These are phyloP conservation scores for Zizania latifolia DNA, from an alignment of 176 grass and related monocot genomes.

Conservation along the genomic window DNA sequence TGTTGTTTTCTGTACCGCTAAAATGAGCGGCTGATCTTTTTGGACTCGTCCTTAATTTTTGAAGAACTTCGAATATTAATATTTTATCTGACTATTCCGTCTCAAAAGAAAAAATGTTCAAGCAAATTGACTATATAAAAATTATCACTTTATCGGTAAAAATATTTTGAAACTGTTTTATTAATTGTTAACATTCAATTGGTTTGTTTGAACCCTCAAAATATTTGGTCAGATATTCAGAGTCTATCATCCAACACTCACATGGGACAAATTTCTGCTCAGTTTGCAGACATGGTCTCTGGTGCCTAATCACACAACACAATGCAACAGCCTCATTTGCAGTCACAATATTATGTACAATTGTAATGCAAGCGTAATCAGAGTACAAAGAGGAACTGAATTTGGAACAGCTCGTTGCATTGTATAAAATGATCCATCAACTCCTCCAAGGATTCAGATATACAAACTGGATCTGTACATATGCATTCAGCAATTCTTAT, in stretches of 20 bases:
- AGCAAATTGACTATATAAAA: no score
- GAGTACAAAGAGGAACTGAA: background rate
- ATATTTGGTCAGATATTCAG: no score
- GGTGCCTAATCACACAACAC: background rate
- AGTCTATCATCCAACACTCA: no score
- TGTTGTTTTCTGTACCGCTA: no score
- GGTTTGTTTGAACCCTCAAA: no score
- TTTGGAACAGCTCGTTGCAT: background rate
- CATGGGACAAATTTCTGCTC: background rate
- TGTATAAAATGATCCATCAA: background rate
- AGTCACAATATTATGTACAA: background rate
- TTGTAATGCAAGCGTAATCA: background rate
- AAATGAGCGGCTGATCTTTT: no score
- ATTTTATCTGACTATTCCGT: background rate
- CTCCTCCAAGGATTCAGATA: background rate
- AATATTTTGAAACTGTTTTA: no score
- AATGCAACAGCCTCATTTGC: background rate
- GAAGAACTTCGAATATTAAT: background rate
- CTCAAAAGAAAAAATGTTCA: background rate
- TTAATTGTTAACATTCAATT: no score
- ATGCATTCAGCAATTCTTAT: background rate
- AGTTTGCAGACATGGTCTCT: background rate
- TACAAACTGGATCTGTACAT: constrained; percentile 4
- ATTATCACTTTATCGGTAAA: no score
- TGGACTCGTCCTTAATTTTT: background rate